Conservation (phyloP, 306 rosid species). For the Casuarina glauca region DNA sequence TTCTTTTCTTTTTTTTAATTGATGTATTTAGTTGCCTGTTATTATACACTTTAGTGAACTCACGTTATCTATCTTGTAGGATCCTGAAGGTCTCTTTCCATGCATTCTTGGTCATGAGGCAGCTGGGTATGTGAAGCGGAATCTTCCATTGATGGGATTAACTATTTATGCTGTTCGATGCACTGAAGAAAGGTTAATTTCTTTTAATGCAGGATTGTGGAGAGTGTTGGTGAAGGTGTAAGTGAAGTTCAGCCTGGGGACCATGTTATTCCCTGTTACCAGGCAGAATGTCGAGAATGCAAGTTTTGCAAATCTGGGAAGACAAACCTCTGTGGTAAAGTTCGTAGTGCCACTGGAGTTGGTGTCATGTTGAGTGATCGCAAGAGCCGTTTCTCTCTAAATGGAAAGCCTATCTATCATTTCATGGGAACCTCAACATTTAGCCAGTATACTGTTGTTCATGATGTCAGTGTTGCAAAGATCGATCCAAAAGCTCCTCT, state of each 20-base stretch:
- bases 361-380: constrained; percentile 90
- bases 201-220: constrained; percentile 66
- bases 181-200: constrained; percentile 5
- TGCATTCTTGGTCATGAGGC: constrained; percentile 95
- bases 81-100: constrained; percentile 96
- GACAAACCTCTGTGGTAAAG: constrained; percentile 94
- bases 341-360: constrained; percentile 84
- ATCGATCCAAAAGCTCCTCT: constrained; percentile 78
- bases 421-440: constrained; percentile 99
- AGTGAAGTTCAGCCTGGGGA: constrained; percentile 80
- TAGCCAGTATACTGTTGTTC: constrained; percentile 94
- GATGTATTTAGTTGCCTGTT: neutral
- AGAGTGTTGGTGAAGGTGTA: constrained; percentile 95
- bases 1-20: neutral
- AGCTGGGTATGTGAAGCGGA: constrained; percentile 51
- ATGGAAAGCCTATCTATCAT: constrained; percentile 83
- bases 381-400: constrained; percentile 75
- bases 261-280: constrained; percentile 95
- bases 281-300: constrained; percentile 94
- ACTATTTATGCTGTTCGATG: neutral
- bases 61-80: constrained; percentile 46
- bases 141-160: neutral
- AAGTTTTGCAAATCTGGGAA: constrained; percentile 97
- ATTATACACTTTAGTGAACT: constrained; percentile 5
- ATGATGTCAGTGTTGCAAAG: constrained; percentile 95